Base-by-base conservation (phyloP, 129 eudicot genomes). In the Flaveria bidentis region DNA sequence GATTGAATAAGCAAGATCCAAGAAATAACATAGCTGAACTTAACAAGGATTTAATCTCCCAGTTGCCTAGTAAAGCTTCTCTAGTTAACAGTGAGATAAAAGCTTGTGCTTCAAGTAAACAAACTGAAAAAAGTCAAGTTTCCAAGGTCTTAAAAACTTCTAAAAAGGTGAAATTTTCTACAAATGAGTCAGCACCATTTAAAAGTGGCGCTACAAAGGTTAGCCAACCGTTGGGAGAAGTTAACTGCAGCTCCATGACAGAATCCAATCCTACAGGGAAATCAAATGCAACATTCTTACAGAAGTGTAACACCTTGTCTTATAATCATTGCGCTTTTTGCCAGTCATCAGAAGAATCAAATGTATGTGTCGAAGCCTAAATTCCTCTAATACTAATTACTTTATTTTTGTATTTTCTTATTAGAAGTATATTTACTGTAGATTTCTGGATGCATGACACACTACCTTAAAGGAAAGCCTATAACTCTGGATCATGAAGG, bases 371-470 rank as follows among this genome's bases (percentile, higher is more conserved):
- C 9, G 2, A 18, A 50, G 55, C 26, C 28, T 26, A 8, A 22
- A 50, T 41, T 18, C 11, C 53, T 72, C 39, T 14, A 26, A 14
- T 62, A 64, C 49, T 57, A 51, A 12, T 52, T 41, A 22, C 9
- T 65, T 2, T 9, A 57, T 15, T 15, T 6, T 39, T 30, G 9
- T 64, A 52, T 56, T 26, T 30, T 33, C 44, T 63, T 15, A 70
- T 71, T 53, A 64, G 20, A 67, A 53, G 66, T 44, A 22, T 51
- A 51, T 58, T 70, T 61, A 67, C 39, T 79, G 77, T 76, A 95
- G 99, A 89, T 78, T 28, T 79, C 99, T 55, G 99, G 96, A 53
- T 77, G 68, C 79, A 91, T 95, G 92, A 75, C 85, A 67, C 90
- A 86, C 84, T 95, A 91, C 75, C 65, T 88, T 41, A 74, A 83